Evolutionary conservation across 2,329 filamentous ascomycete genomes (phyloP).

Genomic region (Pseudogymnoascus sp.): DNA sequence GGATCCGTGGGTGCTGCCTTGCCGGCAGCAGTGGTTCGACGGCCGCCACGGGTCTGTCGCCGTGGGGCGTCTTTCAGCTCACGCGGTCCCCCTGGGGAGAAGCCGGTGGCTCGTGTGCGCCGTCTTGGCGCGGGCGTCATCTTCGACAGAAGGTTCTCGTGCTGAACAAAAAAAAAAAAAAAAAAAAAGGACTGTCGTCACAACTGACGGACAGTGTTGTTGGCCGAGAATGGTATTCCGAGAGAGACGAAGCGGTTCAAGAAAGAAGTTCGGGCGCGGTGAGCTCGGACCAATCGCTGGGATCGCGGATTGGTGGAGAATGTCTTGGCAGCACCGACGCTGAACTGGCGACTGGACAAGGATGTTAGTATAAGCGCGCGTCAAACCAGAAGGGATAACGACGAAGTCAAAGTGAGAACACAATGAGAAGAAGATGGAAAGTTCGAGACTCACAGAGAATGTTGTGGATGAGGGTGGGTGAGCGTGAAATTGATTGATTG

Average conservation of each 20-base stretch:
- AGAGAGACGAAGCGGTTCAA: not conserved
- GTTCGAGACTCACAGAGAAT: not conserved
- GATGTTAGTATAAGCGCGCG: conserved; percentile 5
- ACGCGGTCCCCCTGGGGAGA: conserved; percentile 7
- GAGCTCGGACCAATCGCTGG: not conserved
- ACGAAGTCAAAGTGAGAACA: not conserved
- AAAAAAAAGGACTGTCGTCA: not conserved
- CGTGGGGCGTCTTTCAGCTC: conserved; percentile 7
- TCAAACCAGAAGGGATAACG: not conserved
- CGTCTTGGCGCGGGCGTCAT: not conserved
- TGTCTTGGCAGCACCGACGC: conserved; percentile 1
- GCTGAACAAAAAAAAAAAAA: not conserved
- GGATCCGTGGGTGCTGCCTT: not conserved
- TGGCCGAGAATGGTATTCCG: not conserved
- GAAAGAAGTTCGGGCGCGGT: not conserved
- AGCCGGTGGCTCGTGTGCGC: conserved; percentile 9
- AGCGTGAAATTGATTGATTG: not conserved
- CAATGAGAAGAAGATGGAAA: not conserved
- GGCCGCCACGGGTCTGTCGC: not conserved
- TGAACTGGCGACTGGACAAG: not conserved
- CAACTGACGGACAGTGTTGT: not conserved
- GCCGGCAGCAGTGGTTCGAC: not conserved
- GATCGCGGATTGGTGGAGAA: conserved; percentile 6
- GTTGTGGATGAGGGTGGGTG: not conserved
- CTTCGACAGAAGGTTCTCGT: not conserved